Base-by-base conservation (phyloP, 192 early-diverging fungal species). In the Endogone sp. region DNA sequence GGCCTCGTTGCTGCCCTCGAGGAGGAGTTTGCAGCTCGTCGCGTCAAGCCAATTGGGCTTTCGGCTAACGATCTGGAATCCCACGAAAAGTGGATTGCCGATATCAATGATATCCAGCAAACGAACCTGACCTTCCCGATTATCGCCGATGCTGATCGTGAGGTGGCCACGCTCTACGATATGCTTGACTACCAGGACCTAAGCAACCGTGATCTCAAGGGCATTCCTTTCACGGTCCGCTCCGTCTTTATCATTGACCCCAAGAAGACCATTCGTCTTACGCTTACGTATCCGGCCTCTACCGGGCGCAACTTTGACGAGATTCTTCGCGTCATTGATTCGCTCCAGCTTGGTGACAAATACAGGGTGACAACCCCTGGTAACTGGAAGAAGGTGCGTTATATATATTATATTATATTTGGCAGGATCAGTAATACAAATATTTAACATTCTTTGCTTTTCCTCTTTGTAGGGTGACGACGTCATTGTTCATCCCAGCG, bases 151-250 rank as follows among this genome's bases (percentile, higher is more conserved):
- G 85, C 84, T 37, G 84, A 90, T 65, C 91, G 95, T 74, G 78
- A 88, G 62, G 87, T 99, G 29, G 91, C 97, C 13, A 84, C 87
- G 11, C 85, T 95, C 59, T 99, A 99, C 84, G 94, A 95, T 73
- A 99, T 99, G 97, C 86, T 99, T 67, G 97, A 99, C 74, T 87
- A 92, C 75, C 92, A 96, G 79, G 95, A 99, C 79, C 73, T 89
- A 25, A 91, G 94, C 69, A 97, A 99, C 79, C 85, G 95, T 31
- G 92, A 93, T 72, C 76, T 73, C 70, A 86, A 86, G 70, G 97
- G 97, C 63, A 86, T 99, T 71, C 95, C 95, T 4, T 91, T 95
- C 75, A 99, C 95, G 44, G 94, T 99, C 63, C 91, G 97, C 64
- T 91, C 91, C 28, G 95, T 99, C 28, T 99, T 99, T 81, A 85